These are phyloP conservation scores for Neurospora sp. DNA, from an alignment of 495 filamentous ascomycete genomes.

Conservation along the genomic window DNA sequence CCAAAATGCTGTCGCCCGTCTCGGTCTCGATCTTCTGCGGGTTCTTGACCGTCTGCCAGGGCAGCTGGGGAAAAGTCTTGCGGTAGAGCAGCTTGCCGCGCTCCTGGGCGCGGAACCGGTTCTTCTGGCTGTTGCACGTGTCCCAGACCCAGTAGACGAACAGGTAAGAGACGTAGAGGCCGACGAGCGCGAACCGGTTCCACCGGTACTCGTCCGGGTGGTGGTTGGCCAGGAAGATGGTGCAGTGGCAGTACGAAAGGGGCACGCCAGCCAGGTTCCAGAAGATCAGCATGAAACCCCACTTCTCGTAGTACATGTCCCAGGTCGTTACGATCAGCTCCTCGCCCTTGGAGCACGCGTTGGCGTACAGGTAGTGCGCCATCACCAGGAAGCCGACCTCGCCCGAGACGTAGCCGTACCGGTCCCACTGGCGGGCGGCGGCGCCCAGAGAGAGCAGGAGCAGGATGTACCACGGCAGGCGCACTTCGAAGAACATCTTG, in stretches of 20 bases:
- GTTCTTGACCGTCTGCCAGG: conserved; percentile 80
- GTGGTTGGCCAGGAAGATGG: conserved; percentile 86
- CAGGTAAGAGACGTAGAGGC: conserved; percentile 64
- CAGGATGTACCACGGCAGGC: conserved; percentile 92
- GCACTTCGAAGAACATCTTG: conserved; percentile 99
- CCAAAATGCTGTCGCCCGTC: conserved; percentile 71
- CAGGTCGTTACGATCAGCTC: conserved; percentile 90
- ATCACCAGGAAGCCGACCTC: conserved; percentile 83
- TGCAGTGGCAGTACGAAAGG: conserved; percentile 93
- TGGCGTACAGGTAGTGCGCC: conserved; percentile 93
- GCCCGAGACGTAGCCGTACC: conserved; percentile 82
- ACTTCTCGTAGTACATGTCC: conserved; percentile 99
- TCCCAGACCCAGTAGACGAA: conserved; percentile 92
- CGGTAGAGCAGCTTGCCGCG: conserved; percentile 62
- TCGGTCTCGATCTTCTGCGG: conserved; percentile 74
- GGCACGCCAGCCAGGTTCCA: conserved; percentile 98
- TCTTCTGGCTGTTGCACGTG: conserved; percentile 88
- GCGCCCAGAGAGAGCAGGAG: conserved; percentile 68
- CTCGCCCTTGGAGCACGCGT: conserved; percentile 93
- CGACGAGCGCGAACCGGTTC: conserved; percentile 54
- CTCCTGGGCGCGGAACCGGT: conserved; percentile 77
- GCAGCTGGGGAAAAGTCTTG: conserved; percentile 85
- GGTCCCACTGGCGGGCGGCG: conserved; percentile 79
- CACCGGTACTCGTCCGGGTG: conserved; percentile 72
- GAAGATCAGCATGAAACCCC: conserved; percentile 99